Conservation (phyloP, 2,329 filamentous ascomycete species). For the Clonostachys byssicola region DNA sequence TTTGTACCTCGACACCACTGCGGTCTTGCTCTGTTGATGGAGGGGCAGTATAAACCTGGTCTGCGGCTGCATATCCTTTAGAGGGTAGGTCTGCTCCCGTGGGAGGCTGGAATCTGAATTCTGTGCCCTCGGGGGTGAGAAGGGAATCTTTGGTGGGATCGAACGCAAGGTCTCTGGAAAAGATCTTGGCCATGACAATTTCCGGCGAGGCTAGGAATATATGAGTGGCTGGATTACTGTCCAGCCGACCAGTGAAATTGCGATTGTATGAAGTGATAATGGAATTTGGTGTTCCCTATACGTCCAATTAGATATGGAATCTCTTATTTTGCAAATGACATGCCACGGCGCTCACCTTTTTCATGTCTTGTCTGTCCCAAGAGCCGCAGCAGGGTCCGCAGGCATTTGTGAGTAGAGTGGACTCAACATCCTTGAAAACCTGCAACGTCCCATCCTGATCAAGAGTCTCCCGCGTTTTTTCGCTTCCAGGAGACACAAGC, state of each 20-base stretch:
- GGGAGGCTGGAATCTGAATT: conserved; percentile 66
- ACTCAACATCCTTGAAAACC: conserved; percentile 72
- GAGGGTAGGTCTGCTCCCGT: conserved; percentile 61
- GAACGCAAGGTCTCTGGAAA: conserved; percentile 69
- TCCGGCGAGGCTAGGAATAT: conserved; percentile 74
- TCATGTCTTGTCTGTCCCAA: conserved; percentile 69
- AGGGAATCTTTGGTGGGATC: conserved; percentile 68
- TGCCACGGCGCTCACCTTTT: conserved; percentile 29
- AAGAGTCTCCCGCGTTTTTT: conserved; percentile 71
- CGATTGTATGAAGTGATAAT: conserved; percentile 81
- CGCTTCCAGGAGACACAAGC: conserved; percentile 71
- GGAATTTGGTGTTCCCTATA: conserved; percentile 45
- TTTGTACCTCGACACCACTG: conserved; percentile 50
- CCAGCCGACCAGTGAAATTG: conserved; percentile 78
- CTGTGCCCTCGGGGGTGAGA: conserved; percentile 68
- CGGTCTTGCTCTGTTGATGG: conserved; percentile 9
- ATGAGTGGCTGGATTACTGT: conserved; percentile 75
- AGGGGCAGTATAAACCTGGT: conserved; percentile 59
- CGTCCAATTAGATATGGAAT: no score
- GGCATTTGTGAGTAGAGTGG: conserved; percentile 70
- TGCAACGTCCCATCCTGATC: conserved; percentile 65
- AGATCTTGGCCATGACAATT: conserved; percentile 67
- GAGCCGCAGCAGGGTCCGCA: conserved; percentile 67
- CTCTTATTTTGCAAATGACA: conserved; percentile 48
- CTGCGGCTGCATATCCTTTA: conserved; percentile 5